Percentiles rank a stretch among this genome's conserved stretches.
These are phyloP conservation scores for Boletus edulis DNA, from an alignment of 768 basidiomycete species.

Conservation along the genomic window DNA sequence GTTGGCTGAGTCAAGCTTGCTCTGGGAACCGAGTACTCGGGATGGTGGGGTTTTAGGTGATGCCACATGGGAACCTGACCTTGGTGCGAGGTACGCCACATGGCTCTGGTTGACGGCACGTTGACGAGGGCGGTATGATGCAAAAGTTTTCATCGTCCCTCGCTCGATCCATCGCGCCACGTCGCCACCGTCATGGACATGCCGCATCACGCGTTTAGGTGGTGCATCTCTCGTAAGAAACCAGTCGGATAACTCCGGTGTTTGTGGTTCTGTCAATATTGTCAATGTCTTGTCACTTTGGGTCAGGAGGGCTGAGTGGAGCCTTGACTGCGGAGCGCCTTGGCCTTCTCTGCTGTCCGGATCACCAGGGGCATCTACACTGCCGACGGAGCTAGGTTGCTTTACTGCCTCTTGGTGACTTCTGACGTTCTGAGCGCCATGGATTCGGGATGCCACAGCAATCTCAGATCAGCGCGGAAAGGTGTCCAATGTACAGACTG, in stretches of 20 bases:
- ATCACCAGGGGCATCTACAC: conserved; percentile 16
- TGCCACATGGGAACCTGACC: too few relatives aligned
- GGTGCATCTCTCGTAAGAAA: conserved; percentile 11
- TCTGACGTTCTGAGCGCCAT: conserved; percentile 8
- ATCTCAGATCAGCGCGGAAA: conserved; percentile 20
- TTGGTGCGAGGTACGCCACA: conserved; percentile 9
- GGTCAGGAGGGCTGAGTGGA: background rate
- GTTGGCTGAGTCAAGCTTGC: conserved; percentile 9
- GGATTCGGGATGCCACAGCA: conserved; percentile 2
- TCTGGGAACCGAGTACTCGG: conserved; percentile 6
- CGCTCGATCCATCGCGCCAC: conserved; percentile 15
- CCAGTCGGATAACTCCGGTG: conserved; percentile 12
- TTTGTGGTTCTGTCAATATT: conserved; percentile 6
- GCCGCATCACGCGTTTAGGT: background rate
- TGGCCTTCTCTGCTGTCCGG: conserved; percentile 9
- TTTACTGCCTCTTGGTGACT: conserved; percentile 6
- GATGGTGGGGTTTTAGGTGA: background rate
- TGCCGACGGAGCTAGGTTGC: conserved; percentile 13
- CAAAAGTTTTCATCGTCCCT: background rate
- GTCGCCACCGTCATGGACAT: conserved; percentile 16
- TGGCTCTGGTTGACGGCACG: conserved; percentile 4
- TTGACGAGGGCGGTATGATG: conserved; percentile 3
- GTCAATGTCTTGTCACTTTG: background rate
- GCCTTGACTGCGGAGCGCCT: conserved; percentile 1
- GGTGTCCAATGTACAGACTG: background rate